A percentile compares a stretch with the other conserved stretches of the same genome.
Conservation (phyloP, 73 alveolate species). For the Breviolum minutum region DNA sequence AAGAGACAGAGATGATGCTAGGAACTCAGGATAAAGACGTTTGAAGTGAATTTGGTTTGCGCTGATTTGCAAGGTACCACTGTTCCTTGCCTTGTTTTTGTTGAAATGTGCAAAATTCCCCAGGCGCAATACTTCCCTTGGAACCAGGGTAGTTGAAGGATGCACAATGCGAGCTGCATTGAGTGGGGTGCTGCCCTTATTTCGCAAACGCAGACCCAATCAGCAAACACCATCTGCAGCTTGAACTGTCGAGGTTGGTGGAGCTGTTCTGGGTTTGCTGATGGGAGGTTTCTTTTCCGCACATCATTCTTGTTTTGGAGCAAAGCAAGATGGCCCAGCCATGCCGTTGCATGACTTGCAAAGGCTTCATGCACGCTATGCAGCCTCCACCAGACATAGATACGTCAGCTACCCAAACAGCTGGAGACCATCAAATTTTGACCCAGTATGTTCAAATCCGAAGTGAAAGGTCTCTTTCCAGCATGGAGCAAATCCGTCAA, state of each 20-base stretch:
- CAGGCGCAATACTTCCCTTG: conserved; percentile 81
- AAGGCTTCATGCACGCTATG: conserved; percentile 87
- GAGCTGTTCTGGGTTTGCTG: conserved; percentile 79
- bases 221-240: no score
- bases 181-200: conserved; percentile 47
- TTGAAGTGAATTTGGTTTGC: background rate
- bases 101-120: background rate
- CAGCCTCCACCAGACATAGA: conserved; percentile 90
- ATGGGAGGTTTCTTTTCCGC: conserved; percentile 62
- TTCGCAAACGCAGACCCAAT: background rate
- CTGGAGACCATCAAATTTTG: background rate
- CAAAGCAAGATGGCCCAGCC: background rate
- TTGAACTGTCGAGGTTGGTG: conserved; percentile 45
- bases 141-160: conserved; percentile 81
- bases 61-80: background rate
- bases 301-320: background rate
- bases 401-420: conserved; percentile 16
- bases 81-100: background rate
- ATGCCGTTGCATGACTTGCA: background rate
- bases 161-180: conserved; percentile 73
- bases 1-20: conserved; percentile 69
- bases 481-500: conserved; percentile 89
- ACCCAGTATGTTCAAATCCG: background rate
- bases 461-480: conserved; percentile 54
- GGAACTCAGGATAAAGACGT: background rate